Evolutionary conservation across 345 rosid species (phyloP).

Genomic region (Sonneratia alba): DNA sequence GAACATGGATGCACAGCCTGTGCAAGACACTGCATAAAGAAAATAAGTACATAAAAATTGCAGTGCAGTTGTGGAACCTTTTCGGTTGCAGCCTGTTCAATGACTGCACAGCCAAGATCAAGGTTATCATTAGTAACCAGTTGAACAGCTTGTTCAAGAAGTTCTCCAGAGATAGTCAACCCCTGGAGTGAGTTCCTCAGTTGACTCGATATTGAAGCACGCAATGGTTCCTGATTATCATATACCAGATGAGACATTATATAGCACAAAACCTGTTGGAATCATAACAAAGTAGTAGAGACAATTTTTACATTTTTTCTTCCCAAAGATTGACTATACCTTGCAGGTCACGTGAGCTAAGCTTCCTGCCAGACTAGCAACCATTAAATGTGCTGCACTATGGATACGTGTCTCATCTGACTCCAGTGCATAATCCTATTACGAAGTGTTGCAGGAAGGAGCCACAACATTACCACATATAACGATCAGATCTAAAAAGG

Average conservation of each 20-base stretch:
- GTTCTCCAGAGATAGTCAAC: constrained; percentile 47
- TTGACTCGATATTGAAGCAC: constrained; percentile 77
- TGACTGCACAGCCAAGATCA: constrained; percentile 98
- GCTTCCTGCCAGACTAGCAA: constrained; percentile 99
- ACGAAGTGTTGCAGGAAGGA: background rate
- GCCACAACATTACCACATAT: background rate
- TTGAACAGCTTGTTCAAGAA: constrained; percentile 84
- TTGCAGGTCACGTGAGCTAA: constrained; percentile 99
- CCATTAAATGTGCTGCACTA: constrained; percentile 96
- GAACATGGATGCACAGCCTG: background rate
- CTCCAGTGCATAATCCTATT: constrained; percentile 86
- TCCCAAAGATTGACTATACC: constrained; percentile 28
- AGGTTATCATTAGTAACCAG: constrained; percentile 98
- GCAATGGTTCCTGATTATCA: constrained; percentile 74
- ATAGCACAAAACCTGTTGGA: background rate
- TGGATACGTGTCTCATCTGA: constrained; percentile 82
- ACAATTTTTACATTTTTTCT: background rate
- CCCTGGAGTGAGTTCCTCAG: constrained; percentile 73
- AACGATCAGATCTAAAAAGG: background rate
- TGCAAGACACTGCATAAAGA: background rate
- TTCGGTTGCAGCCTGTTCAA: constrained; percentile 94
- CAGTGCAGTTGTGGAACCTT: constrained; percentile 38
- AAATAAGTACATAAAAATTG: background rate
- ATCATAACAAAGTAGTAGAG: background rate
- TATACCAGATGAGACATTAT: constrained; percentile 4